A percentile compares a stretch with the other conserved stretches of the same genome.
Conservation (phyloP, 1,284 basidiomycete species). For the Cryptococcus maquisensis region DNA sequence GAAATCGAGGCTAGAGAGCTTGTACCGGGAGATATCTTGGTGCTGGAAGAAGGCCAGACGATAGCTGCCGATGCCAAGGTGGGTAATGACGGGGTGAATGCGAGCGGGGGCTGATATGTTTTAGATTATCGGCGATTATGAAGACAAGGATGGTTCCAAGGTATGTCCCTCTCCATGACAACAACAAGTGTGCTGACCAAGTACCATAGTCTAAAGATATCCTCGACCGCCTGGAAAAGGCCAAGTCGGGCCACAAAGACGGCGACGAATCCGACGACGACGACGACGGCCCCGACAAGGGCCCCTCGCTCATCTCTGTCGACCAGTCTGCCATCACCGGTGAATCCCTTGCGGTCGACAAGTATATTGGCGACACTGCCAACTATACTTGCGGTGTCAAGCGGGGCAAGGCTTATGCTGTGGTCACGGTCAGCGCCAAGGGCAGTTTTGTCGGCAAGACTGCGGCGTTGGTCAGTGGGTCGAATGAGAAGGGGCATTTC, state of each 20-base stretch:
- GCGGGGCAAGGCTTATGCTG: slow-evolving; percentile 54
- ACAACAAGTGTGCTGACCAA: too few species aligned
- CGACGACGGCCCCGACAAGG: slow-evolving; percentile 49
- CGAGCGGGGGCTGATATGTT: slow-evolving; percentile 44
- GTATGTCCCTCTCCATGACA: slow-evolving; percentile 14
- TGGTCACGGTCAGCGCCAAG: slow-evolving; percentile 54
- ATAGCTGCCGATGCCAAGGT: slow-evolving; percentile 55
- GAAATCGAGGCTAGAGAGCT: slow-evolving; percentile 56
- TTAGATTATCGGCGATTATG: slow-evolving; percentile 53
- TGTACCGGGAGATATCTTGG: slow-evolving; percentile 56
- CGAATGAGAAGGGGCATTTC: slow-evolving; percentile 55
- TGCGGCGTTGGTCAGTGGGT: slow-evolving; percentile 29
- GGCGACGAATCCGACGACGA: slow-evolving; percentile 36
- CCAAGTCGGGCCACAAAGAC: slow-evolving; percentile 18
- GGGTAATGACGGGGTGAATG: slow-evolving; percentile 14
- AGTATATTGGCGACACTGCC: slow-evolving; percentile 55
- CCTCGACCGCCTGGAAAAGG: slow-evolving; percentile 14
- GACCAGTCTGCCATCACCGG: slow-evolving; percentile 57
- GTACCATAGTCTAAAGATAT: slow-evolving; percentile 20
- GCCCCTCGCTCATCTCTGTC: slow-evolving; percentile 53
- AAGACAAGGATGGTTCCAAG: slow-evolving; percentile 49
- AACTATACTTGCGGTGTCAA: slow-evolving; percentile 53
- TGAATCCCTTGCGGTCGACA: slow-evolving; percentile 57
- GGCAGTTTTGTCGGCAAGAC: slow-evolving; percentile 52
- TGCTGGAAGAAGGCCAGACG: slow-evolving; percentile 54